Percentiles rank a stretch among this genome's conserved stretches.
These are phyloP conservation scores for Candida oleophila DNA, from an alignment of 805 yeast genomes.

Conservation along the genomic window DNA sequence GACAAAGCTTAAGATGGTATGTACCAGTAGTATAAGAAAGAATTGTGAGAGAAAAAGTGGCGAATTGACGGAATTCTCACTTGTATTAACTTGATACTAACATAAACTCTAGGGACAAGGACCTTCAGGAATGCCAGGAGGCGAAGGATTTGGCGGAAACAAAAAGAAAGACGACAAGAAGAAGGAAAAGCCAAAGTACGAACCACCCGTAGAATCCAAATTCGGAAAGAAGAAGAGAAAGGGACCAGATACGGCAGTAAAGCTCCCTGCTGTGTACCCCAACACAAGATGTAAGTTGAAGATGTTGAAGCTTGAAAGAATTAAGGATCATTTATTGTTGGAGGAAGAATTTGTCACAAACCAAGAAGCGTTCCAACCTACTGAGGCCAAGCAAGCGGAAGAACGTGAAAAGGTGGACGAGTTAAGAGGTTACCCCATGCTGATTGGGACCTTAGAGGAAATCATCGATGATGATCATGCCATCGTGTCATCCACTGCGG, in stretches of 20 bases:
- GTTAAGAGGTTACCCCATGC: conserved; percentile 93
- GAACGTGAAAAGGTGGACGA: conserved; percentile 95
- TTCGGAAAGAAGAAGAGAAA: conserved; percentile 91
- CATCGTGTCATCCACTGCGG: conserved; percentile 91
- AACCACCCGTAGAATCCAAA: conserved; percentile 95
- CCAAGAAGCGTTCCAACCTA: conserved; percentile 92
- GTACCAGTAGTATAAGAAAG: not conserved
- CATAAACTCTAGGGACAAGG: conserved; percentile 45
- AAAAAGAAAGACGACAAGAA: conserved; percentile 60
- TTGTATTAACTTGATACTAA: conserved; percentile 1
- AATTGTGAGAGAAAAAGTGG: not conserved
- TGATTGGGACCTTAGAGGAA: conserved; percentile 95
- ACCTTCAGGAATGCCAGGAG: conserved; percentile 55
- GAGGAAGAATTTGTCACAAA: conserved; percentile 96
- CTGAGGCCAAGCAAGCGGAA: conserved; percentile 94
- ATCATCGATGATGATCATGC: conserved; percentile 99
- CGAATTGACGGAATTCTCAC: not conserved
- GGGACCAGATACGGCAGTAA: conserved; percentile 84
- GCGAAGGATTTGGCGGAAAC: conserved; percentile 37
- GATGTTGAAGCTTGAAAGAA: conserved; percentile 88
- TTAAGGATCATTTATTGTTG: conserved; percentile 89
- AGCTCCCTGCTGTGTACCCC: conserved; percentile 85
- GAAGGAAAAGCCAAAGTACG: conserved; percentile 92
- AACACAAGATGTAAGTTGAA: conserved; percentile 92
- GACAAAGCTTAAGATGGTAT: not conserved